These are phyloP conservation scores for Nepenthes alata DNA, from an alignment of 179 eudicot species.

Conservation along the genomic window DNA sequence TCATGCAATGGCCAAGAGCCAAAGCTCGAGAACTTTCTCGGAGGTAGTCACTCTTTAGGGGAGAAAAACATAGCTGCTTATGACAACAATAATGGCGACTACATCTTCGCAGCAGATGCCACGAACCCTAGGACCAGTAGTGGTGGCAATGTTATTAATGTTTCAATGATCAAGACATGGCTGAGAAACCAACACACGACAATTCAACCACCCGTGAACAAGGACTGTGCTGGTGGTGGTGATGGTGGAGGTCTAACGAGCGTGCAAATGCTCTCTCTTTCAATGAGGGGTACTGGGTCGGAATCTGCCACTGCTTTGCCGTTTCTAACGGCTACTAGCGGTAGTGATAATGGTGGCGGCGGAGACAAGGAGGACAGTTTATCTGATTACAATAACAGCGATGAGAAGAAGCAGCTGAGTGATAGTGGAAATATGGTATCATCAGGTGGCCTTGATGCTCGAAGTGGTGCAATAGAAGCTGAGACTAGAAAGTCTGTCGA, in stretches of 20 bases:
- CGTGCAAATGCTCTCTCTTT: slow-evolving; percentile 34
- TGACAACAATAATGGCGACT: slow-evolving; percentile 9
- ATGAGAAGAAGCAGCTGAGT: slow-evolving; percentile 2
- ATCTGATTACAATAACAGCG: slow-evolving; percentile 10
- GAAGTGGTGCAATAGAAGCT: slow-evolving; percentile 30
- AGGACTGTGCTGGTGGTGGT: not conserved
- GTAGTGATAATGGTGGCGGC: slow-evolving; percentile 17
- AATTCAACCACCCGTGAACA: not conserved
- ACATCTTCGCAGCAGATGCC: slow-evolving; percentile 11
- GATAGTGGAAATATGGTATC: not conserved
- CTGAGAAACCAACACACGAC: slow-evolving; percentile 37
- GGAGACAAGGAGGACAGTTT: slow-evolving; percentile 10
- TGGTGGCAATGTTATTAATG: slow-evolving; percentile 6
- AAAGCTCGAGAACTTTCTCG: slow-evolving; percentile 49
- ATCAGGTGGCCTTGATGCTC: slow-evolving; percentile 9
- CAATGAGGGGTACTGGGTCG: slow-evolving; percentile 34
- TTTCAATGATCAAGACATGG: slow-evolving; percentile 67
- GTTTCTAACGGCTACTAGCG: slow-evolving; percentile 9
- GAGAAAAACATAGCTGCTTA: slow-evolving; percentile 1
- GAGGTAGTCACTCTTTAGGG: slow-evolving; percentile 8
- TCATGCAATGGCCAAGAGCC: slow-evolving; percentile 21
- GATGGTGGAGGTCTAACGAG: not conserved
- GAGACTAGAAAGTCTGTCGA: slow-evolving; percentile 44
- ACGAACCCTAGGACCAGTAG: not conserved
- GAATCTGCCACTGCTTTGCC: slow-evolving; percentile 16